phyloP scores from a whole-genome alignment of 2,329 filamentous ascomycete genomes.

The Trichoderma atroviride region DNA sequence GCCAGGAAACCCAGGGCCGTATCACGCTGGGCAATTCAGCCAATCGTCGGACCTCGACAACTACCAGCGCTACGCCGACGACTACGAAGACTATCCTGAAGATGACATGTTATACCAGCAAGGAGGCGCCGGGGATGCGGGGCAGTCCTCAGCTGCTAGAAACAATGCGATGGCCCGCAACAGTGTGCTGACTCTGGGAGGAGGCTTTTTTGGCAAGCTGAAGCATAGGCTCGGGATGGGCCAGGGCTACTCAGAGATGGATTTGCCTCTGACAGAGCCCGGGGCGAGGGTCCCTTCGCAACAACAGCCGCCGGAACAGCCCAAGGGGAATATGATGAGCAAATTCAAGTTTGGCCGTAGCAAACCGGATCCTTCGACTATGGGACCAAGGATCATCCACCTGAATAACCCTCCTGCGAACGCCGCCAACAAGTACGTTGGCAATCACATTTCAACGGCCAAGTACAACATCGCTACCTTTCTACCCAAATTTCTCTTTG shows the following conservation, averaged over 20 bases:
- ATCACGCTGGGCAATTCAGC: slow-evolving; percentile 58
- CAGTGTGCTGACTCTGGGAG: slow-evolving; percentile 84
- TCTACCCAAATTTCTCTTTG: slow-evolving; percentile 93
- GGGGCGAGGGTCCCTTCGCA: slow-evolving; percentile 43
- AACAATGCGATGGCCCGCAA: slow-evolving; percentile 74
- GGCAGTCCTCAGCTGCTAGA: slow-evolving; percentile 48
- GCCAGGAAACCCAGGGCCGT: slow-evolving; percentile 41
- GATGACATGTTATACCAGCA: slow-evolving; percentile 82
- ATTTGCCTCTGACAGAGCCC: slow-evolving; percentile 86
- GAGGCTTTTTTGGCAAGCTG: slow-evolving; percentile 81
- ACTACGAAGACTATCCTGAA: slow-evolving; percentile 67
- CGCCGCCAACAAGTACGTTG: slow-evolving; percentile 82
- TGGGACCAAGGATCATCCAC: slow-evolving; percentile 90
- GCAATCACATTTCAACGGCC: slow-evolving; percentile 96
- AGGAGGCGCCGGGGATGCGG: slow-evolving; percentile 61
- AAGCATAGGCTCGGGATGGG: slow-evolving; percentile 92
- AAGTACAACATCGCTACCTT: slow-evolving; percentile 97
- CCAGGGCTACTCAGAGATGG: slow-evolving; percentile 94
- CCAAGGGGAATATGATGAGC: slow-evolving; percentile 60
- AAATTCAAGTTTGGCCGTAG: slow-evolving; percentile 88
- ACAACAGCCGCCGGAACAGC: slow-evolving; percentile 35
- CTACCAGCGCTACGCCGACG: slow-evolving; percentile 88
- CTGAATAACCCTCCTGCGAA: slow-evolving; percentile 97
- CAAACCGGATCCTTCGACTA: slow-evolving; percentile 84
- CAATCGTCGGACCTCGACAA: slow-evolving; percentile 85